Percentiles rank a stretch among this genome's conserved stretches.
phyloP scores from a whole-genome alignment of 78 protist genomes.

The Chrysochromulina tobinii region DNA sequence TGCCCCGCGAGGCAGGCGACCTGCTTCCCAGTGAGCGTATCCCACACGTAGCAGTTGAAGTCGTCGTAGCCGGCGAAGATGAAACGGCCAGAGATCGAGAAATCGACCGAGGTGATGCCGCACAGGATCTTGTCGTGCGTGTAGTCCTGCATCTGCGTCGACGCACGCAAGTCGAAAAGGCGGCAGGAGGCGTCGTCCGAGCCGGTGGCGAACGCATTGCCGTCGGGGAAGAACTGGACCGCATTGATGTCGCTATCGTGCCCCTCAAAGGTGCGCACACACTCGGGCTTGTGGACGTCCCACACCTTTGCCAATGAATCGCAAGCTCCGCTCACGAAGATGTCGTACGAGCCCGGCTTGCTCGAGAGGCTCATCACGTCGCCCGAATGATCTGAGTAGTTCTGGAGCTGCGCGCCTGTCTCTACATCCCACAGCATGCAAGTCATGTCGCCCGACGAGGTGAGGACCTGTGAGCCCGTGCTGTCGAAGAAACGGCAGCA shows the following conservation, averaged over 20 bases:
- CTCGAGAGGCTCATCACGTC: slow-evolving; percentile 84
- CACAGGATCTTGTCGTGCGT: slow-evolving; percentile 77
- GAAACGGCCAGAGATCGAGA: slow-evolving; percentile 59
- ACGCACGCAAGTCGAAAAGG: slow-evolving; percentile 94
- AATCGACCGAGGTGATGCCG: slow-evolving; percentile 92
- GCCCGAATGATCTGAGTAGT: slow-evolving; percentile 88
- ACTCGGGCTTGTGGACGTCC: slow-evolving; percentile 80
- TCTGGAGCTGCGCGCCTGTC: slow-evolving; percentile 56
- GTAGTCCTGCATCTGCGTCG: slow-evolving; percentile 83
- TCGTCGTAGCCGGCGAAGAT: not conserved
- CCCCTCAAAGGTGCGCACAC: slow-evolving; percentile 88
- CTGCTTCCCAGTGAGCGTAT: slow-evolving; percentile 85
- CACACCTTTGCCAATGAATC: slow-evolving; percentile 88
- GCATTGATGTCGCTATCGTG: slow-evolving; percentile 95
- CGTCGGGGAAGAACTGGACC: slow-evolving; percentile 75
- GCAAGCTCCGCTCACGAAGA: slow-evolving; percentile 88
- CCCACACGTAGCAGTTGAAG: slow-evolving; percentile 92
- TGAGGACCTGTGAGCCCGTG: slow-evolving; percentile 57
- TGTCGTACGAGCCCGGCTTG: not conserved
- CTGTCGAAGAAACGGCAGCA: slow-evolving; percentile 92
- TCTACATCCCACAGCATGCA: slow-evolving; percentile 95
- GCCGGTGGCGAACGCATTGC: slow-evolving; percentile 63
- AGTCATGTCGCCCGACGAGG: slow-evolving; percentile 87
- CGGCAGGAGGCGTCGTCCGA: slow-evolving; percentile 94
- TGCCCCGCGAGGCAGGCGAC: slow-evolving; percentile 80